Base-by-base conservation (phyloP, 2,329 filamentous ascomycete species). In the Aspergillus amoenus region DNA sequence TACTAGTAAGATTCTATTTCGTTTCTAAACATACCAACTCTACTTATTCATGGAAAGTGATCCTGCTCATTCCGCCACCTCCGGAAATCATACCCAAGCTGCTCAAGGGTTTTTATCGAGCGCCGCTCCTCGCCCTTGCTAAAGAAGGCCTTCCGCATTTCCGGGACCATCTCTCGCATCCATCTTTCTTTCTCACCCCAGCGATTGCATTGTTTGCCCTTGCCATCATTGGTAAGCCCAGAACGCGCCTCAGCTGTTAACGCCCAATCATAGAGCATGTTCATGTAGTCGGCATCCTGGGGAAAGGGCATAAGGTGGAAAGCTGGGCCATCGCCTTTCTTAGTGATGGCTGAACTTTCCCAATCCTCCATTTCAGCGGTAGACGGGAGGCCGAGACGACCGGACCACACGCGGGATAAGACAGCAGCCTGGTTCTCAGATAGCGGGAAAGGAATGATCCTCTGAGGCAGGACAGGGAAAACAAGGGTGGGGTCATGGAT, bases 401-500 rank as follows among this genome's bases (percentile, higher is more conserved):
- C 88, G 1, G 90, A 84, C 83, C 90, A 96, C 0, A 93, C 82
- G 1, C 90, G 84, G 2, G 92, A 85, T 45, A 95, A 80, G 0
- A 90, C 83, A 0, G 92, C 88, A 1, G 86, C 86, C 73, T 97
- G 93, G 5, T 84, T 86, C 75, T 97, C 91, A 0, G 87, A 82
- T 1, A 94, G 67, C 0, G 90, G 88, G 70, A 96, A 96, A 0
- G 93, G 93, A n/a, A 95, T 88, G n/a, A 94, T 84, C 64, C 88
- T 89, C 69, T 92, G 88, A 15, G 89, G 87, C 40, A 97, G 78
- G 0, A 84, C 85, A 0, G 89, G 81, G 69, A 97, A 93, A 0
- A 84, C 88, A 1, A 97, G 78, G 0, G 90, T 94, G 1, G 93
- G 91, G 59, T 91, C 84, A 1, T 84, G 78, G 3, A 88, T 86